phyloP scores from a whole-genome alignment of 495 filamentous ascomycete genomes.

The Penicillium angulare region DNA sequence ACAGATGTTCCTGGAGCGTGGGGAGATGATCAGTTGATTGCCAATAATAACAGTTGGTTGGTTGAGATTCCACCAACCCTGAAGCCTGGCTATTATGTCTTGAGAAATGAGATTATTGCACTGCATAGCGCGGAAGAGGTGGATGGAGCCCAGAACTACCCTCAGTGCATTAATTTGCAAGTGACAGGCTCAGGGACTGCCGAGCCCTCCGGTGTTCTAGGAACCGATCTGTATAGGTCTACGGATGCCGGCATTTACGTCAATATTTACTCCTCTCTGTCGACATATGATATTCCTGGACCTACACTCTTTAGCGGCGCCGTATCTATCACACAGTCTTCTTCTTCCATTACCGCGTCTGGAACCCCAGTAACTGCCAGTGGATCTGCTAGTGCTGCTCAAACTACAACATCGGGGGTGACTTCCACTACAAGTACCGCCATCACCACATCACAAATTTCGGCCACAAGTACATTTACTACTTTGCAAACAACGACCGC shows the following conservation, averaged over 20 bases:
- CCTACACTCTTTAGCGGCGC: slow-evolving; percentile 39
- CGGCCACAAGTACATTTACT: neutral
- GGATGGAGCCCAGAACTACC: slow-evolving; percentile 72
- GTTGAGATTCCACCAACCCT: slow-evolving; percentile 64
- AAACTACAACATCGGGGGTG: slow-evolving; percentile 8
- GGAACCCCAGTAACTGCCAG: slow-evolving; percentile 22
- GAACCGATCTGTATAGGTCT: slow-evolving; percentile 57
- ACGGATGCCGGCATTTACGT: slow-evolving; percentile 60
- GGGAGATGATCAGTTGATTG: slow-evolving; percentile 63
- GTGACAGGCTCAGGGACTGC: slow-evolving; percentile 62
- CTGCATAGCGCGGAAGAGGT: slow-evolving; percentile 57
- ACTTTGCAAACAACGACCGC: neutral
- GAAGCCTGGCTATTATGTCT: slow-evolving; percentile 68
- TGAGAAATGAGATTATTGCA: slow-evolving; percentile 76
- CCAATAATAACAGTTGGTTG: slow-evolving; percentile 61
- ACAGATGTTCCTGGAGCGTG: slow-evolving; percentile 53
- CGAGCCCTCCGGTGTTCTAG: slow-evolving; percentile 54
- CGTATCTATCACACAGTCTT: slow-evolving; percentile 21
- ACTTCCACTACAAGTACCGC: neutral
- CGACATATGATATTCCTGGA: slow-evolving; percentile 51
- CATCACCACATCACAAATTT: neutral
- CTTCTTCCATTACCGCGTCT: slow-evolving; percentile 24
- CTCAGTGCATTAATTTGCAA: slow-evolving; percentile 72
- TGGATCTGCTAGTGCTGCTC: slow-evolving; percentile 5
- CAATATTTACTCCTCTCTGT: slow-evolving; percentile 54